These are phyloP conservation scores for Lachnellula cervina DNA, from an alignment of 2,329 filamentous ascomycete species.

Conservation along the genomic window DNA sequence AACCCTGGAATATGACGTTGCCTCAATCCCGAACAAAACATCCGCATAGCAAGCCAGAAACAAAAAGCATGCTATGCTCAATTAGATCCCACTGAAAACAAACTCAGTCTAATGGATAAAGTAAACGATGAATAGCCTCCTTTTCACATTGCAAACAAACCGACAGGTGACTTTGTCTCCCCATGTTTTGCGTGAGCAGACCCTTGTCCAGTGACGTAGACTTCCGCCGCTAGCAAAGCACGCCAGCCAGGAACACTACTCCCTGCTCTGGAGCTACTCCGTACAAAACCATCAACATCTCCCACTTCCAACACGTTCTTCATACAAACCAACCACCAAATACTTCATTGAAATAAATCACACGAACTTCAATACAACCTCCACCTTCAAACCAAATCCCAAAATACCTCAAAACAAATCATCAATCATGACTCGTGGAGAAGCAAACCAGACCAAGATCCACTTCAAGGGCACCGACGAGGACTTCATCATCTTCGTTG, in stretches of 20 bases:
- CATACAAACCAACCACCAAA: constrained; percentile 7
- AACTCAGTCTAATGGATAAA: neutral
- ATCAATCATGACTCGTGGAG: constrained; percentile 48
- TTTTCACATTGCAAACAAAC: neutral
- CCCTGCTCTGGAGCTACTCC: constrained; percentile 19
- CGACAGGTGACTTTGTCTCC: neutral
- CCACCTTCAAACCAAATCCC: constrained; percentile 3
- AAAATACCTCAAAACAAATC: constrained; percentile 1
- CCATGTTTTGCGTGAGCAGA: constrained; percentile 18
- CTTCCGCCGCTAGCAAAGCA: constrained; percentile 22
- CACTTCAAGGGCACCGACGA: constrained; percentile 65
- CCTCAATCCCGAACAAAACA: neutral
- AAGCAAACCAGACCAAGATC: constrained; percentile 55
- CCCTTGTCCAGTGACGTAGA: constrained; percentile 21
- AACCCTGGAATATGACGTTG: constrained; percentile 7
- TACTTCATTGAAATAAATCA: neutral
- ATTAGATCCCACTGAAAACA: neutral
- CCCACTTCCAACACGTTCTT: constrained; percentile 8
- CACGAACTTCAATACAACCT: constrained; percentile 2
- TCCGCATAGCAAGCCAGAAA: neutral
- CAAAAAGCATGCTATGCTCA: neutral
- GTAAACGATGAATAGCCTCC: neutral
- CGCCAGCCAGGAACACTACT: constrained; percentile 4
- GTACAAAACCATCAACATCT: constrained; percentile 28
- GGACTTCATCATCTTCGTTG: constrained; percentile 64